phyloP scores from a whole-genome alignment of 495 filamentous ascomycete species.

The Aspergillus ostianus region DNA sequence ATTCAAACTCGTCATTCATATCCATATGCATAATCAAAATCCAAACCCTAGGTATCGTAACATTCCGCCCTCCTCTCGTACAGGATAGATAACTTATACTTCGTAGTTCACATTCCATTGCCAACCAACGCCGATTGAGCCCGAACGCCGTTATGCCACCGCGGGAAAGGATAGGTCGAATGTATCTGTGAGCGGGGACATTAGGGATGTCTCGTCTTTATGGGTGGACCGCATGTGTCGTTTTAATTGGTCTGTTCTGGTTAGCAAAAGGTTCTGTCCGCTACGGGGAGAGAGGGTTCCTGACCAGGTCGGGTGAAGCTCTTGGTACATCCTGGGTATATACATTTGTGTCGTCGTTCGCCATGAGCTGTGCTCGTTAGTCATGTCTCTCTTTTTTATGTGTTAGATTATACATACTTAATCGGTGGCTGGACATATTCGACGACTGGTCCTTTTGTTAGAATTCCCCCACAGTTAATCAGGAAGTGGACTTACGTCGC shows the following conservation, averaged over 20 bases:
- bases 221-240: constrained; percentile 46
- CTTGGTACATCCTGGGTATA: constrained; percentile 42
- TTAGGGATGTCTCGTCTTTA: constrained; percentile 29
- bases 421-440: constrained; percentile 49
- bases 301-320: constrained; percentile 50
- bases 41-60: neutral
- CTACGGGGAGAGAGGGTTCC: constrained; percentile 11
- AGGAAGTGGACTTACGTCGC: constrained; percentile 36
- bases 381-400: neutral
- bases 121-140: neutral
- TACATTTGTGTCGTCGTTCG: constrained; percentile 47
- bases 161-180: constrained; percentile 28
- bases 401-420: constrained; percentile 30
- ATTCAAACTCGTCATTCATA: constrained; percentile 1
- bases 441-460: constrained; percentile 35
- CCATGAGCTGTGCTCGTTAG: constrained; percentile 38
- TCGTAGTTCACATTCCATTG: neutral
- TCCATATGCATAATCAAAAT: neutral
- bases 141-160: constrained; percentile 16
- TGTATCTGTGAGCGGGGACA: constrained; percentile 29
- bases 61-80: neutral
- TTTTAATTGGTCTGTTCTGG: constrained; percentile 42
- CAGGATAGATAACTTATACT: too few relatives aligned
- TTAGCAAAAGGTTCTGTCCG: neutral
- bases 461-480: neutral